Conservation (phyloP, 1,139 yeast species). For the Tardiomyces digboiensis region DNA sequence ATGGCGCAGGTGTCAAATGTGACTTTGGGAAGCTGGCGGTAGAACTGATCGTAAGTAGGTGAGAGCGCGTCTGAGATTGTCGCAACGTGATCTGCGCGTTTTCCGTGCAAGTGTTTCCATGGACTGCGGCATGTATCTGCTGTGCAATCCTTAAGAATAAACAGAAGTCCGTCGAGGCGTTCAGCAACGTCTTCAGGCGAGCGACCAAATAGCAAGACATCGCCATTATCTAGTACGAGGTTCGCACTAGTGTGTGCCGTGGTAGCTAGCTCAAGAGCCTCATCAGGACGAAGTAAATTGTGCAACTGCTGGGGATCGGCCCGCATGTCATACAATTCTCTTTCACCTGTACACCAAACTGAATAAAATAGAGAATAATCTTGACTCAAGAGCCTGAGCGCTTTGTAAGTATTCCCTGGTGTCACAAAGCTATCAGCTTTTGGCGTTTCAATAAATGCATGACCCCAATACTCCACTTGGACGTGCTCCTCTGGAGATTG, state of each 20-base stretch:
- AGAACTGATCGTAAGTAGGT: not conserved
- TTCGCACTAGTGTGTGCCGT: not conserved
- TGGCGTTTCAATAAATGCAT: constrained; percentile 2
- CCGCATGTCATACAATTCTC: constrained; percentile 4
- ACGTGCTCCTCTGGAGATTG: constrained; percentile 3
- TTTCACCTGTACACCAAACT: constrained; percentile 5
- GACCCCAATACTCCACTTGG: constrained; percentile 5
- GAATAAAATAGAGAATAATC: constrained; percentile 4
- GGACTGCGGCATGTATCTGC: constrained; percentile 4
- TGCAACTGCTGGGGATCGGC: constrained; percentile 5
- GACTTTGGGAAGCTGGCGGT: not conserved
- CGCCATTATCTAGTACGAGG: not conserved
- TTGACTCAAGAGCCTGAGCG: constrained; percentile 2
- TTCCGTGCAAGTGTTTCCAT: constrained; percentile 4
- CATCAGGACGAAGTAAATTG: constrained; percentile 1
- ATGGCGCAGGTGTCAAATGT: not conserved
- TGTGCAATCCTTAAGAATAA: constrained; percentile 4
- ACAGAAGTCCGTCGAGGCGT: constrained; percentile 4
- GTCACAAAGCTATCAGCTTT: not conserved
- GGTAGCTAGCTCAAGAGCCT: not conserved
- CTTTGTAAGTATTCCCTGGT: constrained; percentile 4
- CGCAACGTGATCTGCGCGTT: not conserved
- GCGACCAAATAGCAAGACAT: constrained; percentile 1
- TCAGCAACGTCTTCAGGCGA: constrained; percentile 1
- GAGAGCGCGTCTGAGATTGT: not conserved